These are phyloP conservation scores for Fraxinus platypoda DNA, from an alignment of 305 asterid genomes.

Conservation along the genomic window DNA sequence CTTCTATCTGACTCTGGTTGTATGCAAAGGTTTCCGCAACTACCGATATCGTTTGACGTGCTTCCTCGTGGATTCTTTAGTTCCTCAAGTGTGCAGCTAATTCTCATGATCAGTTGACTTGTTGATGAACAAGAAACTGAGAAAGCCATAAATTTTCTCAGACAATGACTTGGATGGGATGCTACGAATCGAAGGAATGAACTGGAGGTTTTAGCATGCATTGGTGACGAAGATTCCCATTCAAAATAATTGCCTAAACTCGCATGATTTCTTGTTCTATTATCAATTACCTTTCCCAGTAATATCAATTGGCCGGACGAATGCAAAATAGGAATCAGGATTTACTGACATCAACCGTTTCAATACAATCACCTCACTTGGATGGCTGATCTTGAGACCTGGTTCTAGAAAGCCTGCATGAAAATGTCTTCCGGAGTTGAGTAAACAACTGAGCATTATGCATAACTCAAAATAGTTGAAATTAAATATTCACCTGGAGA, in stretches of 20 bases:
- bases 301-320: slow-evolving; percentile 50
- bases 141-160: background rate
- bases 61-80: background rate
- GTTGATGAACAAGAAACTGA: background rate
- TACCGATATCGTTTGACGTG: background rate
- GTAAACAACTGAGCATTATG: background rate
- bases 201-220: background rate
- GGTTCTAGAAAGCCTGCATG: slow-evolving; percentile 67
- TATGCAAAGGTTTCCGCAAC: background rate
- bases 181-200: background rate
- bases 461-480: background rate
- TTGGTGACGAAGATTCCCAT: background rate
- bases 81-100: background rate
- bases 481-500: slow-evolving; percentile 57
- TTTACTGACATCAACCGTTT: slow-evolving; percentile 69
- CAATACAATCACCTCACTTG: slow-evolving; percentile 45
- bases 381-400: slow-evolving; percentile 48
- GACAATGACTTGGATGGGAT: background rate
- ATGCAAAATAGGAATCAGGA: slow-evolving; percentile 60
- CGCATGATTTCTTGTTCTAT: background rate
- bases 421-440: slow-evolving; percentile 1
- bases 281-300: background rate
- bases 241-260: background rate
- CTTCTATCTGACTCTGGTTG: background rate
- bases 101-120: background rate